phyloP scores from a whole-genome alignment of 2,329 filamentous ascomycete species.

The Claviceps citrina region DNA sequence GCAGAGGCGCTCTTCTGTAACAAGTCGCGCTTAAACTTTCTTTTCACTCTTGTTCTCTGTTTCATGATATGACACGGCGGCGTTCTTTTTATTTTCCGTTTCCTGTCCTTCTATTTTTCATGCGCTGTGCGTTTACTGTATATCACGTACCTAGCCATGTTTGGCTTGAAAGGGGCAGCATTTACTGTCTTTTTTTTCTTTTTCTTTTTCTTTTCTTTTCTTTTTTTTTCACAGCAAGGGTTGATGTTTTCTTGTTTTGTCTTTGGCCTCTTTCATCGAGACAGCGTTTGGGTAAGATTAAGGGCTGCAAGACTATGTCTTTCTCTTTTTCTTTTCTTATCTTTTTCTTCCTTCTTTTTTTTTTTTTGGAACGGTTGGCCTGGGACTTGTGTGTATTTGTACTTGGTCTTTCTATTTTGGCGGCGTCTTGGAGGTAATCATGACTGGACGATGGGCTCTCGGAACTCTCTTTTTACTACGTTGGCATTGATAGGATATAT shows the following conservation, averaged over 20 bases:
- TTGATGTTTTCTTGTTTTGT: no score
- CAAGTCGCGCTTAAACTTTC: constrained; percentile 27
- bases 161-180: no score
- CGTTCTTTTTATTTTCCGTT: not conserved
- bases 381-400: not conserved
- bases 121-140: no score
- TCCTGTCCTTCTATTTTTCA: not conserved
- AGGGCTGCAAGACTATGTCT: no score
- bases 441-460: not conserved
- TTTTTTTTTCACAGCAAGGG: no score
- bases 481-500: not conserved
- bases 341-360: not conserved
- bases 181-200: no score
- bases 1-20: constrained; percentile 31
- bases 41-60: not conserved
- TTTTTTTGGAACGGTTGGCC: not conserved
- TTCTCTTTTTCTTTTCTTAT: not conserved
- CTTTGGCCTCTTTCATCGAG: no score
- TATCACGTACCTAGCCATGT: no score
- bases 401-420: not conserved
- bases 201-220: no score
- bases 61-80: not conserved
- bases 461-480: not conserved
- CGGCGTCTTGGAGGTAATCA: not conserved
- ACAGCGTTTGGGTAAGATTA: no score